These are phyloP conservation scores for Yamadazyma ubonensis DNA, from an alignment of 805 yeast species.

Conservation along the genomic window DNA sequence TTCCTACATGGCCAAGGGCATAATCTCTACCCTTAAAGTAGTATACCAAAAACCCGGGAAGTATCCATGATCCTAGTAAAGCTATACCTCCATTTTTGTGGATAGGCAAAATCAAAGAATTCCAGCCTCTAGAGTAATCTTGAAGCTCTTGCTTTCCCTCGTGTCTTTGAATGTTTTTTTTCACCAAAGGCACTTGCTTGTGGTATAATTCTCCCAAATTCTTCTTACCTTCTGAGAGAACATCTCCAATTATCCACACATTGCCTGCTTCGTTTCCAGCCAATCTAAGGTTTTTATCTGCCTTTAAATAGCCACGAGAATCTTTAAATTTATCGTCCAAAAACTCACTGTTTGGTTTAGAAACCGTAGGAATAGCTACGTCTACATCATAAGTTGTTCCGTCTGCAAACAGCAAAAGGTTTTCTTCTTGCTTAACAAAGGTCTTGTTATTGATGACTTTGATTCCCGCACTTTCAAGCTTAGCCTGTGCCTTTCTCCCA, in stretches of 20 bases:
- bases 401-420: background rate
- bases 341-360: constrained; percentile 30
- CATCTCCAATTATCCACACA: constrained; percentile 36
- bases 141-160: background rate
- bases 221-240: constrained; percentile 21
- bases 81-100: constrained; percentile 7
- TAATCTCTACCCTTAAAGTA: constrained; percentile 8
- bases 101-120: background rate
- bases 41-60: constrained; percentile 8
- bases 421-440: background rate
- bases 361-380: background rate
- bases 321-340: constrained; percentile 22
- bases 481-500: constrained; percentile 14
- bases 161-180: background rate
- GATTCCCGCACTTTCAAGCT: constrained; percentile 21
- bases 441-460: constrained; percentile 20
- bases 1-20: background rate
- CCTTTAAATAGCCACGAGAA: constrained; percentile 24
- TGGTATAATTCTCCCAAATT: constrained; percentile 26
- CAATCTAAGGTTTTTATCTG: constrained; percentile 26
- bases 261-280: constrained; percentile 17
- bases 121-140: background rate
- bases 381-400: background rate
- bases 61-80: background rate
- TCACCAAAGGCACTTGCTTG: constrained; percentile 21